phyloP scores from a whole-genome alignment of 108 stramenopile species.

The Skeletonema marinoi region DNA sequence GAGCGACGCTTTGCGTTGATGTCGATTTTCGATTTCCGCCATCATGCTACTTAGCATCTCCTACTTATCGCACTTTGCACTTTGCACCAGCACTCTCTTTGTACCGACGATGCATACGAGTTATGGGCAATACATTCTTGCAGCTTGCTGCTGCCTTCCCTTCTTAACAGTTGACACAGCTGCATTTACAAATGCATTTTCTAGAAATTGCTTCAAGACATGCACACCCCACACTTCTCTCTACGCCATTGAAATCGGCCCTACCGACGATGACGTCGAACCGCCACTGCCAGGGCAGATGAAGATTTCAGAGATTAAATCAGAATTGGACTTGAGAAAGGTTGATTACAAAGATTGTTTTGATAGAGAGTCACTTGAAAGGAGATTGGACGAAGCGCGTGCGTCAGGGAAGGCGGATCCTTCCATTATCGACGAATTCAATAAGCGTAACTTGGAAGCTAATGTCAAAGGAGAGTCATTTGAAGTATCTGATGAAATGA shows the following conservation, averaged over 20 bases:
- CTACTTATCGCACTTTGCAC: too few species aligned
- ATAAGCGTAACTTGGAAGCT: constrained; percentile 43
- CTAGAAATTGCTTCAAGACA: neutral
- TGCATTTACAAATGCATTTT: neutral
- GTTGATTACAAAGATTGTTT: constrained; percentile 68
- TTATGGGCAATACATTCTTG: neutral
- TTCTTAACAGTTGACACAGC: neutral
- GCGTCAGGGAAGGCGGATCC: constrained; percentile 58
- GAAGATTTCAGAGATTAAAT: constrained; percentile 69
- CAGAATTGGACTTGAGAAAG: constrained; percentile 53
- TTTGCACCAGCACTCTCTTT: too few species aligned
- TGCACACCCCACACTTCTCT: neutral
- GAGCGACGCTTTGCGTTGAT: too few species aligned
- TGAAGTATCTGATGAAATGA: constrained; percentile 48
- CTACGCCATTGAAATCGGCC: constrained; percentile 19
- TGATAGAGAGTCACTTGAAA: constrained; percentile 64
- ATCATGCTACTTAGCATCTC: too few species aligned
- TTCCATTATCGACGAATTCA: constrained; percentile 58
- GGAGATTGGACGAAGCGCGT: constrained; percentile 47
- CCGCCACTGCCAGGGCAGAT: constrained; percentile 55
- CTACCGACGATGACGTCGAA: constrained; percentile 50
- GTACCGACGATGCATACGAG: neutral
- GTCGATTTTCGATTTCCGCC: too few species aligned
- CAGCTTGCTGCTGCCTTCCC: neutral
- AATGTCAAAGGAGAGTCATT: constrained; percentile 35